Percentiles rank a stretch among this genome's conserved stretches.
Evolutionary conservation across 2,329 filamentous ascomycete genomes (phyloP).

Genomic region (Intubia oerlemansii): DNA sequence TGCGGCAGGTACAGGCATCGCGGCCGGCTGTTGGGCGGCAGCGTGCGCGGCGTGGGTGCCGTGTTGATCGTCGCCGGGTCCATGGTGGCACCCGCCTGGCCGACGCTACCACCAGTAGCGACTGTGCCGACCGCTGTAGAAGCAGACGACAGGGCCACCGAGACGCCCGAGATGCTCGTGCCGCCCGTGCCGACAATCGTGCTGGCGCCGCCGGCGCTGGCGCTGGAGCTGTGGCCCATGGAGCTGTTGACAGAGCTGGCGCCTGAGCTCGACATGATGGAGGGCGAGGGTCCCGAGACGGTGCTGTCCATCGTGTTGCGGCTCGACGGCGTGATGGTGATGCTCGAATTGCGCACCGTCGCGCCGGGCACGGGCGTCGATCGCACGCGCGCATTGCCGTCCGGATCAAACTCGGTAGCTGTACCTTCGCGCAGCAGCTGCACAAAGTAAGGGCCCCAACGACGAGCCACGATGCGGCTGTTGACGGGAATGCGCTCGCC

Average conservation of each 20-base stretch:
- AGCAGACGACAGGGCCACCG: too few relatives aligned
- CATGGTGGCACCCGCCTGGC: constrained; percentile 12
- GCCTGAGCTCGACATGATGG: too few relatives aligned
- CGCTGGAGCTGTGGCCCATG: constrained; percentile 14
- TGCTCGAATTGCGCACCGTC: constrained; percentile 52
- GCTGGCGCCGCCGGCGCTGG: too few relatives aligned
- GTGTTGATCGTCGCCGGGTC: constrained; percentile 29
- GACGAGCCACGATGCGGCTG: constrained; percentile 63
- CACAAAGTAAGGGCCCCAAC: constrained; percentile 94
- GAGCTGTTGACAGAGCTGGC: constrained; percentile 13
- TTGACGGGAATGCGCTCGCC: constrained; percentile 88
- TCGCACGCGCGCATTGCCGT: constrained; percentile 58
- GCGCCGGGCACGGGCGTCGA: constrained; percentile 23
- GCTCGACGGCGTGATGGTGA: constrained; percentile 61
- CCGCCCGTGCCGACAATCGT: constrained; percentile 24
- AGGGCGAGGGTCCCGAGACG: too few relatives aligned
- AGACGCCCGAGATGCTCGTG: constrained; percentile 20
- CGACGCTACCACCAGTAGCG: constrained; percentile 4
- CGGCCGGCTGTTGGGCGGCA: constrained; percentile 46
- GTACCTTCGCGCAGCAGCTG: constrained; percentile 71
- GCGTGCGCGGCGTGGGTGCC: constrained; percentile 32
- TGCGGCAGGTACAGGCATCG: constrained; percentile 85
- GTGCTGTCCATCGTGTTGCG: constrained; percentile 26
- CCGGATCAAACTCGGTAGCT: constrained; percentile 42
- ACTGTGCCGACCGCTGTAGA: too few relatives aligned